Conservation (phyloP, 768 basidiomycete genomes). For the Daedalea quercina region DNA sequence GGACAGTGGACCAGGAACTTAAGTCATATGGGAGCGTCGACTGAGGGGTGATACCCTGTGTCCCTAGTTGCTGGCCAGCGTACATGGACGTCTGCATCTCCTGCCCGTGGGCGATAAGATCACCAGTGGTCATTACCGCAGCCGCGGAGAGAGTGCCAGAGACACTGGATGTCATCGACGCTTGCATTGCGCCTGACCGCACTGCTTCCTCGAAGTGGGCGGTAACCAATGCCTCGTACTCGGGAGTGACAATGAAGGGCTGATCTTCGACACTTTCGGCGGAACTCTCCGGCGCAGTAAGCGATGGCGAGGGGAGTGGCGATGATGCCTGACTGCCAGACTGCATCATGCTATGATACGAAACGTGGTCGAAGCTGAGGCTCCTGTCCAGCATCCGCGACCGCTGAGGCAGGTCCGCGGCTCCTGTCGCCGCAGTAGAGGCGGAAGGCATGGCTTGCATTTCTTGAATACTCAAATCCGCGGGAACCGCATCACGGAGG, state of each 20-base stretch:
- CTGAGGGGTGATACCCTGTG: background rate
- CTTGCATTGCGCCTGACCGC: conserved; percentile 21
- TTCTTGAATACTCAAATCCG: no score
- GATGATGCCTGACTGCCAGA: conserved; percentile 10
- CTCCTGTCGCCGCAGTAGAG: background rate
- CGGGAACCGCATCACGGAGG: background rate
- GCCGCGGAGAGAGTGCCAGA: background rate
- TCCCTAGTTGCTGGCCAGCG: background rate
- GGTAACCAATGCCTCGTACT: conserved; percentile 21
- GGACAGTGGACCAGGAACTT: background rate
- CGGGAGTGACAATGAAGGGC: conserved; percentile 23
- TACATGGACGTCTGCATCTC: background rate
- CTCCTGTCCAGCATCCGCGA: background rate
- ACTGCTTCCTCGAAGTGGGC: conserved; percentile 20
- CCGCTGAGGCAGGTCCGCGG: background rate
- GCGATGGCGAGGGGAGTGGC: conserved; percentile 11
- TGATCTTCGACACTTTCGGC: conserved; percentile 16
- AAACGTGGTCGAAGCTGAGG: conserved; percentile 1
- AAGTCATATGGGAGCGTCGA: background rate
- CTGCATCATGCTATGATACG: conserved; percentile 10
- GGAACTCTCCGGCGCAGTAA: conserved; percentile 6
- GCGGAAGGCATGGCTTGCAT: background rate
- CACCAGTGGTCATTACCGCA: background rate
- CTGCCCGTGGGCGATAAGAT: background rate
- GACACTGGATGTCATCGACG: conserved; percentile 16